phyloP scores from a whole-genome alignment of 1,139 yeast genomes.

The Schwanniomyces etchellsii region DNA sequence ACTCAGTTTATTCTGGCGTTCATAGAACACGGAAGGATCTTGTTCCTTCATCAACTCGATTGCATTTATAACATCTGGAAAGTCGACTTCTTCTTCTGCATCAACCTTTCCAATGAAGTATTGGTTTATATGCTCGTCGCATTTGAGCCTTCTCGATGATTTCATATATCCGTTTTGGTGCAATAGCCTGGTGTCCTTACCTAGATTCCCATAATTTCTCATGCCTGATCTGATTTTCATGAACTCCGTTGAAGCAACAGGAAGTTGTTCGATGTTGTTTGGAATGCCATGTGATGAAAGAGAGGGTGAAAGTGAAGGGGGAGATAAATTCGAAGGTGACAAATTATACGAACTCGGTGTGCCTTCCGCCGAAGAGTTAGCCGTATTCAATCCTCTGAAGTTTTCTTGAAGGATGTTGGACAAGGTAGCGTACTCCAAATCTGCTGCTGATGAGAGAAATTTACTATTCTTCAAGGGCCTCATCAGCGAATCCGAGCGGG shows the following conservation, averaged over 20 bases:
- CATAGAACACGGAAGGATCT: constrained; percentile 38
- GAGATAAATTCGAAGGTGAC: constrained; percentile 34
- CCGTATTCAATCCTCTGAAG: constrained; percentile 14
- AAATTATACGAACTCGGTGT: constrained; percentile 33
- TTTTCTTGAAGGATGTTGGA: constrained; percentile 67
- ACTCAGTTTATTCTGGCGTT: constrained; percentile 36
- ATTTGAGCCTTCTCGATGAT: constrained; percentile 14
- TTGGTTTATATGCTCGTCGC: constrained; percentile 52
- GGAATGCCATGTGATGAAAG: background rate
- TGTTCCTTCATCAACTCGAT: constrained; percentile 37
- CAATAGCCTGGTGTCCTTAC: constrained; percentile 1
- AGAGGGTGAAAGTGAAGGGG: constrained; percentile 12
- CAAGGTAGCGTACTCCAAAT: constrained; percentile 70
- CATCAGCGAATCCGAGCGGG: constrained; percentile 1
- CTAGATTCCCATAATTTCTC: constrained; percentile 6
- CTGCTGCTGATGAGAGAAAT: constrained; percentile 72
- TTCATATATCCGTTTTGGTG: constrained; percentile 7
- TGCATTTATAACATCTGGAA: constrained; percentile 52
- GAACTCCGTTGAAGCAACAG: constrained; percentile 7
- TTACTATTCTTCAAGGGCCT: constrained; percentile 21
- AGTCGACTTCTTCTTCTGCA: constrained; percentile 27
- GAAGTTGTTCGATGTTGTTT: constrained; percentile 1
- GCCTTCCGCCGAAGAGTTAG: constrained; percentile 33
- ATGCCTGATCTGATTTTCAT: constrained; percentile 1
- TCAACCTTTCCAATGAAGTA: constrained; percentile 50